Evolutionary conservation across 208 protist species (phyloP), one percentile per base, ranked within the genome.

Genomic region (Plasmodiophora brassicae): DNA sequence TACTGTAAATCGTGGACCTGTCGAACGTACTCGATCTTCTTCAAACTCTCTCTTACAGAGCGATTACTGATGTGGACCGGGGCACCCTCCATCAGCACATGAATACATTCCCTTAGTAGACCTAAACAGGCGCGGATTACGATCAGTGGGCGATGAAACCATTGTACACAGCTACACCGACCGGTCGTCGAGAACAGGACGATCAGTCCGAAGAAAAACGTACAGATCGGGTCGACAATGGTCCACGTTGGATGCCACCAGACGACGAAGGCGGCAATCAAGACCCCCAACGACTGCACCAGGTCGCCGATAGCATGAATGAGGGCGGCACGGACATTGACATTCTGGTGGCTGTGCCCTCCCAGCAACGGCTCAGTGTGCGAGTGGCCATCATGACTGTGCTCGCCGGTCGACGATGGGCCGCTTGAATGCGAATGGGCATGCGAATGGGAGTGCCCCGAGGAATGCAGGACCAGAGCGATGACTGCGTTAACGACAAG

Each of bases 151-250:
- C 5, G 5, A 25, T 25, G 35, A 5, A 25, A 88, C 1, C 45
- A 45, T 71, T 14, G 50, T 43, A 78, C 20, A 20, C 14, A 41
- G 35, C 14, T 28, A 65, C 89, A 71, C 39, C 10, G 8, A 78
- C 54, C 36, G 32, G 85, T 39, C 1, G 89, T 90, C 1, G 89
- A 90, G 1, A 87, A 88, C 25, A 90, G 71, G 1, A 90, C 89
- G 36, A 90, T 91, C 1, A 90, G 14, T 35, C 87, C 38, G 35
- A 90, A 90, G 35, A 90, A 25, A 35, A 90, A 91, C 22, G 89
- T 90, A 38, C 89, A 90, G 28, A 90, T 90, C 20, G 89, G 89
- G 78, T 90, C 89, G 14, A 87, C 65, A 38, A 90, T 72, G 39
- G 28, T 32, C 89, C 45, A 90, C 14, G 78, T 35, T 10, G 86